A percentile compares a stretch with the other conserved stretches of the same genome.
These are phyloP conservation scores for Pyricularia grisea DNA, from an alignment of 2,329 filamentous ascomycete genomes.

Conservation along the genomic window DNA sequence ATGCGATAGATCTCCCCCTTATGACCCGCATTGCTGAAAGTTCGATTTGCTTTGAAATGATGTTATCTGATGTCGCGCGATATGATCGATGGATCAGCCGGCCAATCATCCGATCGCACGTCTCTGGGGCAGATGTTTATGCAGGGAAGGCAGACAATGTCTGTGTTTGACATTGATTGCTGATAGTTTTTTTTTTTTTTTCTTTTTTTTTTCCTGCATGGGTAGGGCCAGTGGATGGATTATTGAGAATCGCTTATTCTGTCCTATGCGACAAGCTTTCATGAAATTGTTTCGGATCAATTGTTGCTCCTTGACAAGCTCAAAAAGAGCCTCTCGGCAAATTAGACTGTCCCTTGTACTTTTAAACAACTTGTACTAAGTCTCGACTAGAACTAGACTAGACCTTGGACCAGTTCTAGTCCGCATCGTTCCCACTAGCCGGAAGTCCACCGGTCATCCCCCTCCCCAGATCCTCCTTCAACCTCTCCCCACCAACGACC, in stretches of 20 bases:
- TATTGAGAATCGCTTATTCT: neutral
- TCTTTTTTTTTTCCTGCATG: too few species aligned
- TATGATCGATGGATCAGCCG: neutral
- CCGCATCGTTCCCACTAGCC: conserved; percentile 8
- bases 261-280: neutral
- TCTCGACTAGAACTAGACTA: too few species aligned
- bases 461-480: conserved; percentile 10
- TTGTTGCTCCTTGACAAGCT: too few species aligned
- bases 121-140: neutral
- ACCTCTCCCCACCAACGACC: conserved; percentile 8
- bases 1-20: too few species aligned
- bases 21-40: too few species aligned
- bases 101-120: neutral
- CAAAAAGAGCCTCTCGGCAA: too few species aligned
- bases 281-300: too few species aligned
- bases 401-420: too few species aligned
- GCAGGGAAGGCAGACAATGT: neutral
- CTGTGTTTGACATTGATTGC: neutral
- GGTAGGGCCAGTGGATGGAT: too few species aligned
- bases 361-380: too few species aligned
- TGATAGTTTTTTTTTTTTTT: neutral
- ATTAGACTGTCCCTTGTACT: too few species aligned
- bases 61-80: neutral
- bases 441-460: conserved; percentile 7
- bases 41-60: neutral